These are phyloP conservation scores for Cladosporium velox DNA, from an alignment of 2,329 filamentous ascomycete species.

Conservation along the genomic window DNA sequence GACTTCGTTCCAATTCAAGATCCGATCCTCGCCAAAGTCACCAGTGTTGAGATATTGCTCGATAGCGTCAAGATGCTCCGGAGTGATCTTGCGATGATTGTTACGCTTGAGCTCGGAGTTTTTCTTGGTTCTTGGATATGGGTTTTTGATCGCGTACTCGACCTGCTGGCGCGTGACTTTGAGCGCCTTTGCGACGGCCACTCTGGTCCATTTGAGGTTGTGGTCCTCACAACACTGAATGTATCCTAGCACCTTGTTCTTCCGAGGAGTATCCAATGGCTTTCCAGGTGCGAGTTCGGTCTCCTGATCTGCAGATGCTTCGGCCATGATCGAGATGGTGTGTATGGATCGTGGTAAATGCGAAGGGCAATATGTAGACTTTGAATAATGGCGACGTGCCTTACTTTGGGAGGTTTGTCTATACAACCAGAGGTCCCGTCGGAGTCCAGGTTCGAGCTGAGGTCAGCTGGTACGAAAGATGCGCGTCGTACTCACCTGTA, in stretches of 20 bases:
- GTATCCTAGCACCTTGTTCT: slow-evolving; percentile 2
- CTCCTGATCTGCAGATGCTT: not conserved
- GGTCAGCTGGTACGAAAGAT: not conserved
- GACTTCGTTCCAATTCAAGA: not conserved
- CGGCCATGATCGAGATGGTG: not conserved
- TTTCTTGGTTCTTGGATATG: not conserved
- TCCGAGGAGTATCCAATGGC: not conserved
- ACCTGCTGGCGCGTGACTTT: not conserved
- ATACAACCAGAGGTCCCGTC: too few relatives aligned
- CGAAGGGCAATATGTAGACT: not conserved
- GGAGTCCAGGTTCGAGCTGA: not conserved
- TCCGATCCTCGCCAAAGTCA: not conserved
- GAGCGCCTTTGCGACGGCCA: not conserved
- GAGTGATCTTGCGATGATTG: not conserved
- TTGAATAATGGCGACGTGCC: not conserved
- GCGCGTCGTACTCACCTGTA: not conserved
- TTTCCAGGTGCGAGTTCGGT: not conserved
- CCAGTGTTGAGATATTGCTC: not conserved
- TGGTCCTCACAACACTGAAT: slow-evolving; percentile 1
- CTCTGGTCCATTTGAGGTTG: not conserved
- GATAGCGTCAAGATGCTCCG: not conserved
- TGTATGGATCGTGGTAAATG: not conserved
- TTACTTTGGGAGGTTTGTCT: not conserved
- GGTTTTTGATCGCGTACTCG: not conserved
- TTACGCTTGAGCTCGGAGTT: not conserved